Evolutionary conservation across 805 yeast species (phyloP).

Genomic region (Suhomyces emberorum): DNA sequence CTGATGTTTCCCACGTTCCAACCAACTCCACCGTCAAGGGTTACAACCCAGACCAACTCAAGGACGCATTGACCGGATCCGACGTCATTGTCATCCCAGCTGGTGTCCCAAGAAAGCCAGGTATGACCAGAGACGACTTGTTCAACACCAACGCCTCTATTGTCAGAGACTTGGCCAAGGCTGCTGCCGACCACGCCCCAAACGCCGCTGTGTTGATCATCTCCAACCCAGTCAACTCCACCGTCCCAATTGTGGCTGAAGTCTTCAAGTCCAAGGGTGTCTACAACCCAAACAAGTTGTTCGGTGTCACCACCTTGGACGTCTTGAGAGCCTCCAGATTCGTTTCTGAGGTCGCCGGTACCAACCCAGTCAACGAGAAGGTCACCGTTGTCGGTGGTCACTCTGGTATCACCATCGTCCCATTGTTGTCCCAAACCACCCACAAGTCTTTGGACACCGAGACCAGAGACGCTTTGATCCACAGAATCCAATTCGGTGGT

Average conservation of each 20-base stretch:
- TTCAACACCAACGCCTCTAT: conserved; percentile 95
- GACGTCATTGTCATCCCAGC: conserved; percentile 93
- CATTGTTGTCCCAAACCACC: conserved; percentile 81
- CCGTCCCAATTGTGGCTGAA: conserved; percentile 95
- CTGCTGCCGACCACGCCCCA: conserved; percentile 78
- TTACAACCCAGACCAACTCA: conserved; percentile 76
- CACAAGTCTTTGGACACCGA: conserved; percentile 65
- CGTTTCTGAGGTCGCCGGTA: conserved; percentile 61
- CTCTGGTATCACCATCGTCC: conserved; percentile 95
- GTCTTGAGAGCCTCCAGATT: conserved; percentile 87
- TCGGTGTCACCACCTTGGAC: conserved; percentile 96
- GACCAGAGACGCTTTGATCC: conserved; percentile 61
- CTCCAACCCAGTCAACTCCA: conserved; percentile 96
- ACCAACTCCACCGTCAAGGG: conserved; percentile 88
- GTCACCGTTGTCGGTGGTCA: conserved; percentile 96
- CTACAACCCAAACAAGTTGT: conserved; percentile 86
- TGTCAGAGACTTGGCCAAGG: conserved; percentile 87
- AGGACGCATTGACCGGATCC: conserved; percentile 69
- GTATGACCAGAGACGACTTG: conserved; percentile 97
- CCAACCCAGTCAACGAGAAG: conserved; percentile 73
- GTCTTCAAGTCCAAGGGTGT: conserved; percentile 81
- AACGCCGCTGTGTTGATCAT: conserved; percentile 79
- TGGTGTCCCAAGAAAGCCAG: conserved; percentile 98
- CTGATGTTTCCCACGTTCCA: conserved; percentile 92
- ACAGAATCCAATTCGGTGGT: conserved; percentile 93